Evolutionary conservation across 257 asterid genomes (phyloP), one percentile per base, ranked within the genome.

Genomic region (Nicotiana knightiana): DNA sequence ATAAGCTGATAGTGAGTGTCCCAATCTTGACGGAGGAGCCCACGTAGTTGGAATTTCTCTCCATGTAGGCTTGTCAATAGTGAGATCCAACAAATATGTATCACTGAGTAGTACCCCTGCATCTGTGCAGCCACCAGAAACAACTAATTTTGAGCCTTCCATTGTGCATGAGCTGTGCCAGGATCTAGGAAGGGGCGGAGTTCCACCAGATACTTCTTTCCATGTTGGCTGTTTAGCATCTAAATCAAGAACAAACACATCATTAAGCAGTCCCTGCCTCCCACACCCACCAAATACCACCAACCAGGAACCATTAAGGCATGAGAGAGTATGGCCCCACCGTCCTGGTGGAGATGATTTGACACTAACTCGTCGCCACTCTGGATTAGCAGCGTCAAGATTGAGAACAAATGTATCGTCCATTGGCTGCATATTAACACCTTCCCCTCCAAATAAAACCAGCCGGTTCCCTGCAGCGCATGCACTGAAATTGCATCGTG

Each of bases 391-490:
- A 12, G 92, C 88, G 77, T 94, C 98, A 28, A 94, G 97, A 85
- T 93, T 88, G 80, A 94, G 97, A 80, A 93, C 98, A 64, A 94
- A 94, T 0, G 98, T 94, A 88, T 94, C 98, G 30, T 94, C 96
- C 97, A 94, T 94, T 35, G 98, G 98, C 88, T 94, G 97, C 98
- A 94, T 94, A 80, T 94, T 94, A 46, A 90, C 93, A 35, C 97
- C 98, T 87, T 94, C 98, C 32, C 98, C 98, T 76, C 98, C 98
- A 83, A 94, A 94, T 85, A 94, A 84, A 75, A 94, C 93, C 24
- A 94, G 89, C 18, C 98, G 87, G 76, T 94, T 94, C 43, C 98
- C 97, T 9, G 91, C 98, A 26, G 98, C 97, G 81, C 98, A 94
- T 17, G 98, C 94, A 83, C 98, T 92, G 83, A 91, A 94, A 82